Evolutionary conservation across 495 filamentous ascomycete species (phyloP), one percentile per base, ranked within the genome.

Genomic region (Neurospora sublineolata): DNA sequence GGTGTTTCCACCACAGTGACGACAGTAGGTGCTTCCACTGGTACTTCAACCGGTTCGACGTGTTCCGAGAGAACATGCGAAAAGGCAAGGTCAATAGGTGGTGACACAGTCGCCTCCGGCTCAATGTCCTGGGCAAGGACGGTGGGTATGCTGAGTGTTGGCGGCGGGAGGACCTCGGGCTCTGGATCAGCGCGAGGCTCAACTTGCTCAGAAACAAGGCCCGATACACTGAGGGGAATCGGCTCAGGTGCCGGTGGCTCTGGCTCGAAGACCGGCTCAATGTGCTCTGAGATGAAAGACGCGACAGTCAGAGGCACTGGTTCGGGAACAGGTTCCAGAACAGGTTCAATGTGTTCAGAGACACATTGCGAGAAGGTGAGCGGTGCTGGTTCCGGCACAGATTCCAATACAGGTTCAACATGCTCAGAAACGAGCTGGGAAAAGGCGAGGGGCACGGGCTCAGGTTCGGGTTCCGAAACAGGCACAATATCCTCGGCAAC

Each of bases 91-190:
- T 69, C 20, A 37, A 71, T 36, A 10, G 74, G 75, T 27, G 73
- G 67, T 60, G 70, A 30, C 27, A 33, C 52, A 64, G 27, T 64
- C 3, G 52, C 52, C 14, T 64, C 72, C 10, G 77, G 79, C 70
- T 80, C 77, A 20, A 80, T 70, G 36, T 74, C 36, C 69, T 78
- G 73, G 10, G 74, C 40, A 30, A 76, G 71, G 60, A 84, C 75
- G 11, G 72, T 27, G n/a, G 80, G 76, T 68, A 82, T 72, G 60
- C 69, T 74, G 41, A 83, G 74, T 5, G 75, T 33, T 12, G 68
- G 72, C 12, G 72, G 73, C 3, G 71, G 46, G 12, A 72, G 72
- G 11, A 69, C 46, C 5, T 71, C 72, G 8, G 72, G 70, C 68
- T 78, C 76, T n/a, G 77, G 76, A 60, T 77, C 78, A 16, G 72